Evolutionary conservation across 345 rosid genomes (phyloP).

Genomic region (Acer negundo): DNA sequence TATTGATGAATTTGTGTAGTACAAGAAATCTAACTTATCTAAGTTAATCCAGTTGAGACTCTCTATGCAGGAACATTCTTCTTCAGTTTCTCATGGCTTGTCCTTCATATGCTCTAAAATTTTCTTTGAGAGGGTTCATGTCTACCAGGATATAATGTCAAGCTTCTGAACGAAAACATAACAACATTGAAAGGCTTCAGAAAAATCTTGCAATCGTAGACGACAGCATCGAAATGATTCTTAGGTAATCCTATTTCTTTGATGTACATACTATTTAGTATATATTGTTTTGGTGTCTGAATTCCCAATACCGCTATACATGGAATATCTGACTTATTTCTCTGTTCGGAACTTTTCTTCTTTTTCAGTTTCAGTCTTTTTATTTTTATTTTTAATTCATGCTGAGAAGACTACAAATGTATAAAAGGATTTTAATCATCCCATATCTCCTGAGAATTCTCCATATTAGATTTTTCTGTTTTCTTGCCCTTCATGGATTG

Average conservation of each 20-base stretch:
- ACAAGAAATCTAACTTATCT: not conserved
- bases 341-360: not conserved
- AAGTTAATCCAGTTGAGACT: constrained; percentile 3
- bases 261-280: not conserved
- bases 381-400: not conserved
- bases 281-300: not conserved
- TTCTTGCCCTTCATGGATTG: not conserved
- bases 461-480: not conserved
- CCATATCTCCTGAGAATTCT: not conserved
- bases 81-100: not conserved
- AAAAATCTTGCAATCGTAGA: not conserved
- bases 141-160: not conserved
- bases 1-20: not conserved
- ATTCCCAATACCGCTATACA: not conserved
- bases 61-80: not conserved
- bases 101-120: not conserved
- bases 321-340: not conserved
- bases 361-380: not conserved
- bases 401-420: not conserved
- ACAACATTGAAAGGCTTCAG: not conserved
- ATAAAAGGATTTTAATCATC: not conserved
- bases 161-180: not conserved
- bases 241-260: not conserved
- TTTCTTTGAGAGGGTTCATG: not conserved
- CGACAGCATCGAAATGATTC: not conserved